Evolutionary conservation across 208 protist genomes (phyloP), one percentile per base, ranked within the genome.

Genomic region (Porcisia deanei): DNA sequence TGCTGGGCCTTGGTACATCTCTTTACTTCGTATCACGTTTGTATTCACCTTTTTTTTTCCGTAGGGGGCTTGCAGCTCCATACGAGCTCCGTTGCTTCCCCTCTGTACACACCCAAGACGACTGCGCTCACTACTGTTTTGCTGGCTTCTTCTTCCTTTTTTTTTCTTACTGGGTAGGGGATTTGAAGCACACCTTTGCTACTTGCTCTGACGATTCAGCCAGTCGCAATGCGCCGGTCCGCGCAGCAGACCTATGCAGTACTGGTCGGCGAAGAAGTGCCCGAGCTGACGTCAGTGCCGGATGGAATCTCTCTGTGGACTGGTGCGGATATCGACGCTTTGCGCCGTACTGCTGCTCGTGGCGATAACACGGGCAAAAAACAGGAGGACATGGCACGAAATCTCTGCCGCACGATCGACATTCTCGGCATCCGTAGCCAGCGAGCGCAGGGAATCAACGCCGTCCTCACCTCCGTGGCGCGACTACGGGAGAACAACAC

Each of bases 361-460:
- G 79, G 77, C 34, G 69, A 59, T 16, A 30, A 30, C 30, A 71
- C 30, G 2, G 77, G 71, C 7, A 65, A 70, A n/a, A 49, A 39
- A 0, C 63, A 79, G 67, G 67, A 75, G 55, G 75, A 75, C n/a
- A 57, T 88, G 25, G 59, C 80, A 60, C 68, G 73, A 30, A 71
- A 57, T 57, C 74, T 97, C 34, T 93, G 82, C 69, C 77, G 73
- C 61, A 90, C 91, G n/a, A 93, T 97, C 54, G 88, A 97, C 77
- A 87, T 85, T 41, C 77, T 97, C 22, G 94, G 94, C 25, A 67
- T 63, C 43, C 83, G 84, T 49, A 94, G 88, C 67, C 83, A 89
- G 76, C 77, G 65, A 47, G 79, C 89, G 18, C 92, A 96, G 83
- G 79, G 68, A 34, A 75, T 95, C 34, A 85, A 87, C 43, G 67